Conservation (phyloP, 1,284 basidiomycete species). For the Cutaneotrichosporon spelunceum region DNA sequence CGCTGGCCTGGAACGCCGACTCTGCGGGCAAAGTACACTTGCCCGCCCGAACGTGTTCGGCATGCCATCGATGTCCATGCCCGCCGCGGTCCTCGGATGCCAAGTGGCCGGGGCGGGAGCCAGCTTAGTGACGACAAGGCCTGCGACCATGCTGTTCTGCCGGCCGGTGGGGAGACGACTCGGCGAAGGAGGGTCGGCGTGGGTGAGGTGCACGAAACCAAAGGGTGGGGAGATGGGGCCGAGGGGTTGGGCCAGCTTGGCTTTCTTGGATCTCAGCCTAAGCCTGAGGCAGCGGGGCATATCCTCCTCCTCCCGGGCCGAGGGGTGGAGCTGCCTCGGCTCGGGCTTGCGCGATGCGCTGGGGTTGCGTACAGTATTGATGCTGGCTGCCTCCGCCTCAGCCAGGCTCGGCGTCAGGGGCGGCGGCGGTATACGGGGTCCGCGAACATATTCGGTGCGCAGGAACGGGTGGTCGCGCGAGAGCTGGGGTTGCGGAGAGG, state of each 20-base stretch:
- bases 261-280: background rate
- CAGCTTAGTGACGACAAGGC: background rate
- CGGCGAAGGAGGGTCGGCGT: background rate
- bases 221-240: background rate
- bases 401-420: background rate
- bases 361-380: too few species aligned
- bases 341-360: too few species aligned
- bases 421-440: background rate
- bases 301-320: background rate
- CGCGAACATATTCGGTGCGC: background rate
- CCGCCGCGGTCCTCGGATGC: too few species aligned
- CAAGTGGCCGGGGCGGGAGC: background rate
- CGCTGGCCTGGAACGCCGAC: too few species aligned
- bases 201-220: background rate
- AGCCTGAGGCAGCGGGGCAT: background rate
- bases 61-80: too few species aligned
- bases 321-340: too few species aligned
- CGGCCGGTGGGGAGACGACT: background rate
- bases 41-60: too few species aligned
- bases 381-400: background rate
- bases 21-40: too few species aligned
- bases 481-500: background rate
- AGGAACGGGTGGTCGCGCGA: background rate
- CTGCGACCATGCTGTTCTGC: background rate
- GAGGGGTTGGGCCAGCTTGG: background rate